phyloP scores from a whole-genome alignment of 495 filamentous ascomycete species.

The Acidiella bohemica region DNA sequence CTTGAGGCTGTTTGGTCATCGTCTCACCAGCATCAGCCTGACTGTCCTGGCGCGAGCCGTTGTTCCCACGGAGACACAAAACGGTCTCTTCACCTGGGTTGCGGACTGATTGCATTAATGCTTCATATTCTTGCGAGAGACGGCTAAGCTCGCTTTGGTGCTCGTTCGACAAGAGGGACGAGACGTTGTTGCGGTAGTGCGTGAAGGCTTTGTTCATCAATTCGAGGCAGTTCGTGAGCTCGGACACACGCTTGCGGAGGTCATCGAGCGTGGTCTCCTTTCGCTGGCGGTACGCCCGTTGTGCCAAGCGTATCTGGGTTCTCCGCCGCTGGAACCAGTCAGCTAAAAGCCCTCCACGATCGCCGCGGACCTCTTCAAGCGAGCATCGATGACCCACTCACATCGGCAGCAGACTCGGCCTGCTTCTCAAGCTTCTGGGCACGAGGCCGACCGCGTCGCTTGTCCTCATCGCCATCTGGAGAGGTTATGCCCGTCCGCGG shows the following conservation, averaged over 20 bases:
- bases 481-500: no score
- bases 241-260: conserved; percentile 50
- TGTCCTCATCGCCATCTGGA: no score
- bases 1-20: no score
- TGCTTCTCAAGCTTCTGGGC: conserved; percentile 55
- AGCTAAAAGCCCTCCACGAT: no score
- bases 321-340: conserved; percentile 52
- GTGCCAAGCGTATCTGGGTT: conserved; percentile 77
- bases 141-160: conserved; percentile 26
- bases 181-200: conserved; percentile 49
- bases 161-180: conserved; percentile 32
- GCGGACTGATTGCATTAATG: conserved; percentile 27
- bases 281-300: conserved; percentile 69
- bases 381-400: conserved; percentile 23
- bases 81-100: neutral
- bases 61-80: neutral
- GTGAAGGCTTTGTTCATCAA: conserved; percentile 62
- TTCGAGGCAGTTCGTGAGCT: conserved; percentile 51
- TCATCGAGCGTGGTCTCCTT: conserved; percentile 67
- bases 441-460: conserved; percentile 48
- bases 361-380: no score
- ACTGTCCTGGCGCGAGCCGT: no score
- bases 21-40: no score
- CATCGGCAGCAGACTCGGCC: conserved; percentile 43
- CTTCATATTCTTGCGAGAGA: conserved; percentile 34